Conservation (phyloP, 1,284 basidiomycete genomes). For the Neotropicomus parvogracilis region DNA sequence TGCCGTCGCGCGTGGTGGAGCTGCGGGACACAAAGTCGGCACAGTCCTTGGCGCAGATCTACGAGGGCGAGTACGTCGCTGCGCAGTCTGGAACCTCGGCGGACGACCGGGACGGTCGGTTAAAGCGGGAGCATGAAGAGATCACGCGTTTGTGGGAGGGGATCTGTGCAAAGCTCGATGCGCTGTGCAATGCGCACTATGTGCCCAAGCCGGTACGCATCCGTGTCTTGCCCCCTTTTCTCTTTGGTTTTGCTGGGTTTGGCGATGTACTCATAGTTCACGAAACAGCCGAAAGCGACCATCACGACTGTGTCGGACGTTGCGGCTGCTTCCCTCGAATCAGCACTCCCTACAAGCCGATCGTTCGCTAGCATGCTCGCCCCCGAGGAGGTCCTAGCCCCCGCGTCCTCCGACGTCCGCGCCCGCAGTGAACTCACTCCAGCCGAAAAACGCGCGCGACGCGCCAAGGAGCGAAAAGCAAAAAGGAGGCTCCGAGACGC, state of each 20-base stretch:
- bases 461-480: constrained; percentile 71
- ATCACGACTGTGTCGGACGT: constrained; percentile 88
- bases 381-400: constrained; percentile 87
- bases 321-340: constrained; percentile 84
- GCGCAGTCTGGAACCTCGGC: constrained; percentile 50
- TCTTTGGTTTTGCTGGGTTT: no score
- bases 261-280: background rate
- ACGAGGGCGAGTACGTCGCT: constrained; percentile 88
- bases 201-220: constrained; percentile 81
- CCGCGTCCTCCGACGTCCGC: constrained; percentile 52
- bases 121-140: constrained; percentile 86
- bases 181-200: constrained; percentile 92
- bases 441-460: constrained; percentile 72
- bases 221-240: no score
- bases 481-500: constrained; percentile 69
- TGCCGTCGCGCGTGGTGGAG: constrained; percentile 88
- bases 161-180: constrained; percentile 89
- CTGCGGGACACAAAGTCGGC: constrained; percentile 85
- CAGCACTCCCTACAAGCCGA: constrained; percentile 82
- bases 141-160: constrained; percentile 82
- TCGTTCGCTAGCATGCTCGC: constrained; percentile 82
- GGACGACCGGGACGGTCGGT: constrained; percentile 85
- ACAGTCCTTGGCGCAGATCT: constrained; percentile 92
- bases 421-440: constrained; percentile 83
- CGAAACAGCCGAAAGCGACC: constrained; percentile 74